phyloP scores from a whole-genome alignment of 23 red algal species.

The Gracilaria domingensis region DNA sequence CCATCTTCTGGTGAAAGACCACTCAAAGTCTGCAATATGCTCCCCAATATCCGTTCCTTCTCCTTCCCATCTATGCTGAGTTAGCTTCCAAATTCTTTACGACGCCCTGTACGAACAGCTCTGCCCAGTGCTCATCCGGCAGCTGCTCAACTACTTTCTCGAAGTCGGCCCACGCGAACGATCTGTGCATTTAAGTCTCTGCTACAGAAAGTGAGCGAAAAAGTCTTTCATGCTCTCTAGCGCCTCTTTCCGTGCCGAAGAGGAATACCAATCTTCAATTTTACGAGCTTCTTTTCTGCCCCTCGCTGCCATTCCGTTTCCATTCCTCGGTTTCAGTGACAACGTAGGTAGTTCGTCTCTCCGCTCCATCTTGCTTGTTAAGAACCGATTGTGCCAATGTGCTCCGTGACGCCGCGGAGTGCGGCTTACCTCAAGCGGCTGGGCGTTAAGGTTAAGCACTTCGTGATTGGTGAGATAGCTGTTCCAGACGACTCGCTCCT shows the following conservation, averaged over 20 bases:
- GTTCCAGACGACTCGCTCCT: not conserved
- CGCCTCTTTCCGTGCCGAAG: conserved; percentile 28
- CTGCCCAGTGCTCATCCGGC: conserved; percentile 57
- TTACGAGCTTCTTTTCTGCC: not conserved
- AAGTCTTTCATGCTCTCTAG: conserved; percentile 35
- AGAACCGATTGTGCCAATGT: conserved; percentile 25
- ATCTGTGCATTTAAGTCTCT: not conserved
- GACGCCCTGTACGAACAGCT: conserved; percentile 35
- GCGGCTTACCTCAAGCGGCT: not conserved
- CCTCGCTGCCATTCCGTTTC: not conserved
- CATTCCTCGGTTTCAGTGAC: not conserved
- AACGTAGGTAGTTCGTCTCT: not conserved
- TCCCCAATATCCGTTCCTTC: conserved; percentile 50
- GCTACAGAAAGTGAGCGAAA: not conserved
- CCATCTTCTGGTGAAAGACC: too few relatives aligned
- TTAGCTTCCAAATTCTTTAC: conserved; percentile 44
- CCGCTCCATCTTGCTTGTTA: not conserved
- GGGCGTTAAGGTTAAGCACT: not conserved
- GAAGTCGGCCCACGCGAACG: conserved; percentile 54
- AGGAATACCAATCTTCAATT: conserved; percentile 51
- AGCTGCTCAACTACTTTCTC: conserved; percentile 22
- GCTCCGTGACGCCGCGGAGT: not conserved
- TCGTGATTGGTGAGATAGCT: not conserved
- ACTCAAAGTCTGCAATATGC: conserved; percentile 37
- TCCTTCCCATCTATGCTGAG: conserved; percentile 12